Evolutionary conservation across 768 basidiomycete species (phyloP), one percentile per base, ranked within the genome.

Genomic region (Naganishia antarctica): DNA sequence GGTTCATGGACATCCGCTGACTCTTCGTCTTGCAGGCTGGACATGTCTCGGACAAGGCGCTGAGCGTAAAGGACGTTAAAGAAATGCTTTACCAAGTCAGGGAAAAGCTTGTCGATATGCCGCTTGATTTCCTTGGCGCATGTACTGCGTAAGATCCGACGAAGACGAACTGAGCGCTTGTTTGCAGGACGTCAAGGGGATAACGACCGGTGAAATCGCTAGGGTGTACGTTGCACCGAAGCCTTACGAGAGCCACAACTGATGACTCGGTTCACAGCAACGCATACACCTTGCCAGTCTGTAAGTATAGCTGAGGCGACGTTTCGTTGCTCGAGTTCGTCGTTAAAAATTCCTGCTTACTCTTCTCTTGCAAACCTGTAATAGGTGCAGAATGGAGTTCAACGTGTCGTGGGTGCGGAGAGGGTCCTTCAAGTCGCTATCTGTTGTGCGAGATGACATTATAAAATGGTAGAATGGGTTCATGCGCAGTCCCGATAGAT

Each of bases 51-150:
- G 68, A 78, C 11, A 84, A 86, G 11, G 85, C 82, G 1, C 71
- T 89, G n/a, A 76, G 83, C 0, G 79, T 93, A 31, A 78, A 81
- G 0, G 84, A 87, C 48, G 82, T 91, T 70, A 94, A 93, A 80
- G 80, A 84, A 49, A 84, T 84, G n/a, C 81, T 97, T 45, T 77
- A 80, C 21, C 80, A 85, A 71, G 85, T 79, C 61, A 70, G 69
- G 49, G 80, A 80, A 8, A 79, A 80, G 64, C 69, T 81, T 9
- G 79, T 80, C 34, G 78, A 79, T 62, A 79, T 79, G 73, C 80
- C 80, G 2, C 68, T 80, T 16, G 71, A 75, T 37, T 77, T 77
- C 67, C 68, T 73, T 50, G 68, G 68, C 44, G 74, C 75, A 51
- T 66, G 74, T 72, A 37, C 44, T 23, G 7, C 16, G 16, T 1